Evolutionary conservation across 768 basidiomycete species (phyloP).

Genomic region (Leccinum variicolor): DNA sequence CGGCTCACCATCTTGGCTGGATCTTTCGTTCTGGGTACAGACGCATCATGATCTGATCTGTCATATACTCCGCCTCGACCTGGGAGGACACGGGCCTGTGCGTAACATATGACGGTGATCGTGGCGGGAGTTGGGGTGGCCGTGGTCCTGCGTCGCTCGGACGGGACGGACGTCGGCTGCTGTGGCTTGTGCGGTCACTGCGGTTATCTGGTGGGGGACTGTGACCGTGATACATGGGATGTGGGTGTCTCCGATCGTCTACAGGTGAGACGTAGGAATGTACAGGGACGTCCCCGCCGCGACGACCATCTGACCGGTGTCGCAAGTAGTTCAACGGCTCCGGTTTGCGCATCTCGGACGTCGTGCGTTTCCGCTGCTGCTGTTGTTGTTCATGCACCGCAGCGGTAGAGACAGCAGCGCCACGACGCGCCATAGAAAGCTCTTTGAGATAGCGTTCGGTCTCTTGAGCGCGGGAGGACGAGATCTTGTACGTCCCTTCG

Average conservation of each 20-base stretch:
- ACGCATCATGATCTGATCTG: slow-evolving; percentile 35
- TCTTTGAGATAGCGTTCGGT: slow-evolving; percentile 32
- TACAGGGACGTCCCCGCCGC: slow-evolving; percentile 9
- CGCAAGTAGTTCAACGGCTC: slow-evolving; percentile 10
- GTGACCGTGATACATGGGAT: background rate
- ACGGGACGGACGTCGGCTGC: slow-evolving; percentile 1
- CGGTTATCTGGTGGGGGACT: slow-evolving; percentile 4
- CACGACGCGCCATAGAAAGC: slow-evolving; percentile 18
- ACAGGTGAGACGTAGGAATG: background rate
- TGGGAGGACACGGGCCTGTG: slow-evolving; percentile 25
- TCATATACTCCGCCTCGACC: slow-evolving; percentile 30
- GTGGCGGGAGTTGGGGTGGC: slow-evolving; percentile 12
- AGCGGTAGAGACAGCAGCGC: slow-evolving; percentile 3
- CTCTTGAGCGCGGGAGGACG: slow-evolving; percentile 33
- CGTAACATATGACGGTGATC: slow-evolving; percentile 8
- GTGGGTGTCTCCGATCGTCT: slow-evolving; percentile 4
- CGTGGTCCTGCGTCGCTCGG: slow-evolving; percentile 18
- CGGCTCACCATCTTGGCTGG: slow-evolving; percentile 30
- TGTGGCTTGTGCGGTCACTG: background rate
- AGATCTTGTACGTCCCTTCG: slow-evolving; percentile 33
- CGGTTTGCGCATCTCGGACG: slow-evolving; percentile 24
- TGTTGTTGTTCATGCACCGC: slow-evolving; percentile 13
- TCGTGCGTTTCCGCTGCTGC: slow-evolving; percentile 28
- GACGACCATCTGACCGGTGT: slow-evolving; percentile 5
- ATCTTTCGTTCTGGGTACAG: slow-evolving; percentile 32